Base-by-base conservation (phyloP, 106 monocot species). In the Narthecium ossifragum region DNA sequence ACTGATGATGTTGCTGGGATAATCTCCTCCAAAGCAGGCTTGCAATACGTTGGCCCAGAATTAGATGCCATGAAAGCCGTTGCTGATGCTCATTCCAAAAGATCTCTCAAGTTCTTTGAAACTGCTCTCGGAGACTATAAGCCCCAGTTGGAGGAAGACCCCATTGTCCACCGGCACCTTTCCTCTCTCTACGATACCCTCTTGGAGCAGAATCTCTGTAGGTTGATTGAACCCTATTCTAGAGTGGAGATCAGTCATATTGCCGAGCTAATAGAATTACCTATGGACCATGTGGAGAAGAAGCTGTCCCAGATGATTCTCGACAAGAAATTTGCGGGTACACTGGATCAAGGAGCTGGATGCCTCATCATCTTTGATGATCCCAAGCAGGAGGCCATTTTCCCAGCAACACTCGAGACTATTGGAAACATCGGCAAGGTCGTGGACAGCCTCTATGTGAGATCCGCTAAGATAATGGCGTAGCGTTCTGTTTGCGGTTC, bases 21-120 rank as follows among this genome's bases (percentile, higher is more conserved):
- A 62, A 94, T 94, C n/a, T 86, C 86, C 11, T 90, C 94, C 3
- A 94, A 90, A 75, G 94, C 89, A 8, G 93, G 93, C 3, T 51
- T 94, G 55, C 75, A 70, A 9, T 94, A 94, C 50, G 26, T 89
- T 0, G 94, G 94, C 11, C 83, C 89, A 4, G 94, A 94, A 61
- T 39, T 94, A 56, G 94, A 94, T 65, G 94, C 94, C 8, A 94
- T 86, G 94, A 94, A 90, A 54, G 94, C 94, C 10, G 94, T 94
- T 24, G 94, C 94, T 3, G 90, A 90, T 53, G 94, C 94, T 14
- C 83, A 94, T 54, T 77, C 86, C 8, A 86, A 90, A 64, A 66
- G 94, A 17, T 94, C 94, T 0, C 60, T 94, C 17, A 89, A 83
- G 41, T 70, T 67, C 53, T 90, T 94, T 64, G 90, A 94, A 70